Evolutionary conservation across 108 stramenopile species (phyloP), one percentile per base, ranked within the genome.

Genomic region (Nitzschia sp.): DNA sequence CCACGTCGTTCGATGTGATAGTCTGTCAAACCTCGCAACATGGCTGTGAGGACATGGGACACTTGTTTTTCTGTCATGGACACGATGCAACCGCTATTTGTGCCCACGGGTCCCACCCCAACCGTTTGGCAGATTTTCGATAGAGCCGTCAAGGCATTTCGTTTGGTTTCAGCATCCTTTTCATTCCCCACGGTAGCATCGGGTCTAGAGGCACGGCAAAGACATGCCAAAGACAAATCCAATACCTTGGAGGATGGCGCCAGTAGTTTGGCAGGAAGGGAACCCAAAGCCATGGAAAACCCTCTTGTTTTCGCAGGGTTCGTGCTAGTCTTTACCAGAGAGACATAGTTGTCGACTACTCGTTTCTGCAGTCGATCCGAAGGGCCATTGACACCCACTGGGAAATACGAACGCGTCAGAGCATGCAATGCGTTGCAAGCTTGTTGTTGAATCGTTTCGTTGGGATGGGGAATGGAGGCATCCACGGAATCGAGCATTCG

Each of bases 1-100:
- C 98, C 98, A 21, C 98, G 83, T 65, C 94, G 86, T 87, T 99
- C 98, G 37, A 83, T 87, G 42, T 84, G 91, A 76, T 98, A 99
- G 73, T 99, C 98, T 25, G 85, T 88, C 54, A 94, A 70, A 12
- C 91, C 81, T 20, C 38, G 60, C 46, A 93, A 66, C 22, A 97
- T 79, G 39, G 95, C 68, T 22, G 67, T 51, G 41, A 95, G 82
- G 15, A 96, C 85, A 54, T 67, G 72, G 17, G 65, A 42, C 24
- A 89, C 57, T 67, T 92, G 90, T 12, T 55, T 63, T 11, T 21
- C 34, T 44, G 56, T 51, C 43, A 83, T 50, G 15, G 22, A 46
- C 17, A 68, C 65, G 7, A 53, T 21, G 38, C 63, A 56, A 8
- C 10, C 57, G 0, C 29, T 19, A 20, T 24, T 11, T 22, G 24